A percentile compares a stretch with the other conserved stretches of the same genome.
Conservation (phyloP, 352 stramenopile species). For the Aphanomyces stellatus region DNA sequence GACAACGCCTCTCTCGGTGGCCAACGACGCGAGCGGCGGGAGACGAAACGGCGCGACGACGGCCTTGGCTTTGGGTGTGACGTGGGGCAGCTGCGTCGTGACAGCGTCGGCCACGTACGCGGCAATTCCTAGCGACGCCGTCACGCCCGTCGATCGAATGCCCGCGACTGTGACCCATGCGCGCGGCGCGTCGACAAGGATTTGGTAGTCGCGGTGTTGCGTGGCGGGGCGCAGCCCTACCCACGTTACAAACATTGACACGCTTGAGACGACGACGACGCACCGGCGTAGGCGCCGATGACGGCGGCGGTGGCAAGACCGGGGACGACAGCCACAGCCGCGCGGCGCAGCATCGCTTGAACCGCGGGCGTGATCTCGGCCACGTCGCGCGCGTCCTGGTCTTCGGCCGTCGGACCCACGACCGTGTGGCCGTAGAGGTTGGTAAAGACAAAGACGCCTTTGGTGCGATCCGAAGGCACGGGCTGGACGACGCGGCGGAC, state of each 20-base stretch:
- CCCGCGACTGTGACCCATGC: slow-evolving; percentile 20
- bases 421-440: slow-evolving; percentile 52
- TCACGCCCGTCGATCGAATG: slow-evolving; percentile 53
- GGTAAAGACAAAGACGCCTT: slow-evolving; percentile 56
- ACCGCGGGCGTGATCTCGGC: slow-evolving; percentile 27
- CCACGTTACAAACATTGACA: background rate
- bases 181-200: slow-evolving; percentile 22
- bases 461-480: slow-evolving; percentile 47
- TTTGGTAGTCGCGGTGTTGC: slow-evolving; percentile 52
- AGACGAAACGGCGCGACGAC: background rate
- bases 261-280: background rate
- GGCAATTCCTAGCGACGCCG: slow-evolving; percentile 46
- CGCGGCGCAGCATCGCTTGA: slow-evolving; percentile 24
- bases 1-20: background rate
- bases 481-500: slow-evolving; percentile 38
- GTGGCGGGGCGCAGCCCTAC: slow-evolving; percentile 49
- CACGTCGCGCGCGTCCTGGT: slow-evolving; percentile 42
- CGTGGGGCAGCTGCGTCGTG: background rate
- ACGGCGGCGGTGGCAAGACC: slow-evolving; percentile 22
- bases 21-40: background rate
- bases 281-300: slow-evolving; percentile 36
- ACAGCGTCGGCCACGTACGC: slow-evolving; percentile 20
- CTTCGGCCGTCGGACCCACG: slow-evolving; percentile 46
- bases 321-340: slow-evolving; percentile 26
- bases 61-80: background rate